These are phyloP conservation scores for Vanrija humicola DNA, from an alignment of 1,284 basidiomycete species.

Conservation along the genomic window DNA sequence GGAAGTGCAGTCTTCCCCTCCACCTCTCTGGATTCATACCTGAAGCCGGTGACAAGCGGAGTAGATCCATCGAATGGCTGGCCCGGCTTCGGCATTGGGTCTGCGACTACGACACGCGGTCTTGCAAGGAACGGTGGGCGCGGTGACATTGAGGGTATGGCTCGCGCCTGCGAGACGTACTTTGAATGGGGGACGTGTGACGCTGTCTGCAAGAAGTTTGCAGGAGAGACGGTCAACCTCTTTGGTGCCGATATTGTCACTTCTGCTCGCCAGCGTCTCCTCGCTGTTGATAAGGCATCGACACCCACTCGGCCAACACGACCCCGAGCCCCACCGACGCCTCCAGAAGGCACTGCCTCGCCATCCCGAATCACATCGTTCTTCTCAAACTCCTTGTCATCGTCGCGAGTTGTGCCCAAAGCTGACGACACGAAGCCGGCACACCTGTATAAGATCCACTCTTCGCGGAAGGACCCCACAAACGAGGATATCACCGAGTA, in stretches of 20 bases:
- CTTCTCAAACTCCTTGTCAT: slow-evolving; percentile 10
- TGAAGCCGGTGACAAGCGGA: slow-evolving; percentile 54
- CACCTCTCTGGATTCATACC: slow-evolving; percentile 69
- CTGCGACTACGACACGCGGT: slow-evolving; percentile 17
- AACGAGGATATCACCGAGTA: slow-evolving; percentile 33
- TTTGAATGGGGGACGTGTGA: slow-evolving; percentile 87
- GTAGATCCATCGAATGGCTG: slow-evolving; percentile 28
- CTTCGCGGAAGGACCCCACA: slow-evolving; percentile 29
- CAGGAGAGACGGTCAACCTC: slow-evolving; percentile 31
- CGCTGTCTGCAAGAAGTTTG: slow-evolving; percentile 42
- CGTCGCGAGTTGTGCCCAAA: background rate
- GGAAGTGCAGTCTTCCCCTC: slow-evolving; percentile 55
- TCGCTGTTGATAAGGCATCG: background rate
- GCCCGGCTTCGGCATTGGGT: slow-evolving; percentile 40
- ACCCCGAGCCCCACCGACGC: background rate
- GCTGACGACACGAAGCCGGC: slow-evolving; percentile 7
- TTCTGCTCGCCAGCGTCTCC: slow-evolving; percentile 15
- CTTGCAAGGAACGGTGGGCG: slow-evolving; percentile 33
- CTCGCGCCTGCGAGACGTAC: slow-evolving; percentile 71
- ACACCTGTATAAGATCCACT: slow-evolving; percentile 34
- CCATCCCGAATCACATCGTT: slow-evolving; percentile 18
- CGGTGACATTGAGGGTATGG: slow-evolving; percentile 62
- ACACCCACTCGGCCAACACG: background rate
- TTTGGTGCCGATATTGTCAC: slow-evolving; percentile 34
- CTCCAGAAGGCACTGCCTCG: background rate